phyloP scores from a whole-genome alignment of 805 yeast genomes.

The Wickerhamiella occidentalis region DNA sequence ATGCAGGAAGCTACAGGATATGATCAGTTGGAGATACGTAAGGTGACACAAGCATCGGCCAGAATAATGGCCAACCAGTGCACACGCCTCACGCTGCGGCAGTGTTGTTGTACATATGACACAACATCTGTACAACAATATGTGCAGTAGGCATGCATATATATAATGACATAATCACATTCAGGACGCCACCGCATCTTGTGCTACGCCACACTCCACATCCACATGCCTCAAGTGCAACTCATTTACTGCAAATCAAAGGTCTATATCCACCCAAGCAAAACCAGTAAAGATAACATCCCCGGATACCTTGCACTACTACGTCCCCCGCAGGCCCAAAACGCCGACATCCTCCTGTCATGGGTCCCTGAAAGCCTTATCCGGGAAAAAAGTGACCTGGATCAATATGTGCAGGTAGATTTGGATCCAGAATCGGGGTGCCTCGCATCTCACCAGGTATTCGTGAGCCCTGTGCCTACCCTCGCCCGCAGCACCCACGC shows the following conservation, averaged over 20 bases:
- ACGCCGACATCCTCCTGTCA: conserved; percentile 48
- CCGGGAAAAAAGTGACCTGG: conserved; percentile 32
- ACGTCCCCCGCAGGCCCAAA: conserved; percentile 35
- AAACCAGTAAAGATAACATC: conserved; percentile 60
- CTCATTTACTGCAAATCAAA: conserved; percentile 33
- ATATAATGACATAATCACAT: too few relatives aligned
- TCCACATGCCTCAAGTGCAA: conserved; percentile 22
- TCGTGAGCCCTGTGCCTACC: conserved; percentile 41
- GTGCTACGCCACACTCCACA: not conserved
- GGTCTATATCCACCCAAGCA: conserved; percentile 75
- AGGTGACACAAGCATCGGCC: too few relatives aligned
- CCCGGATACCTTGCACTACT: conserved; percentile 64
- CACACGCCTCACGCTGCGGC: too few relatives aligned
- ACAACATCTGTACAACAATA: too few relatives aligned
- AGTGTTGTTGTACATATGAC: too few relatives aligned
- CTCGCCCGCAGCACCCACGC: conserved; percentile 51
- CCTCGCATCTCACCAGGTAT: conserved; percentile 22
- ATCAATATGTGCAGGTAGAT: conserved; percentile 41
- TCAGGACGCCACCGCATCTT: too few relatives aligned
- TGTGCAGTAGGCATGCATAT: too few relatives aligned
- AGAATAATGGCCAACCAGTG: too few relatives aligned
- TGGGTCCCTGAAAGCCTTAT: conserved; percentile 47
- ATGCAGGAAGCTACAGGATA: too few relatives aligned
- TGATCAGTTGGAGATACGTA: too few relatives aligned
- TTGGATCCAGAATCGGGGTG: conserved; percentile 27